Evolutionary conservation across 163 green algal genomes (phyloP), one percentile per base, ranked within the genome.

Genomic region (Scenedesmus sp.): DNA sequence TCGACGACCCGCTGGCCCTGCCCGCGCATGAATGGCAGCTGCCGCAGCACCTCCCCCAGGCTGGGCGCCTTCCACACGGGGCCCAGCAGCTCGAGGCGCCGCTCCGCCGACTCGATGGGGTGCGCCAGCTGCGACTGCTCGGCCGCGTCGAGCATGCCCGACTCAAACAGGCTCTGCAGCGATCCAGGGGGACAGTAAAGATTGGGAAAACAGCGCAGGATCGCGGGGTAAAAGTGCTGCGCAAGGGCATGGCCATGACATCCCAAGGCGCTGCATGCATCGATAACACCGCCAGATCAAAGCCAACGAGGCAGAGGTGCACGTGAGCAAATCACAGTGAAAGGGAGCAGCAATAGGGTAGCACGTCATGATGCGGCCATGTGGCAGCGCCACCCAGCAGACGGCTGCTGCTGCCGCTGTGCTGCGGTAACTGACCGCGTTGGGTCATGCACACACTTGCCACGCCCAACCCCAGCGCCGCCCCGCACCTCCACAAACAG

Each of bases 71-170:
- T 83, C 95, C 95, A 97, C 1, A 94, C 90, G 0, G 95, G 95
- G 15, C 95, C 95, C 49, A 86, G 44, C 68, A 89, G 82, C 89
- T 92, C 89, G 22, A 92, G 49, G 15, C 81, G 51, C 5, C 89
- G 73, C 68, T 92, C 89, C 26, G 81, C 81, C 5, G n/a, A 46
- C 87, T 95, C 93, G 16, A 95, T 92, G n/a, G 93, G 93, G 79
- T 91, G 84, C n/a, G 33, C 15, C 87, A 98, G 94, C 61, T 93
- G 93, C 44, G 94, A 92, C 35, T 94, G 78, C 93, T 98, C 96
- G 0, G 81, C 82, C 33, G 91, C 83, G 44, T 98, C 95, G 16
- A 98, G 86, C 92, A 98, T 93, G 61, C 93, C 93, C 2, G 56
- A 82, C 85, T 91, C 79, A 87, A 89, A 90, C 83, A 92, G 73